phyloP scores from a whole-genome alignment of 2,329 filamentous ascomycete genomes.

The Volutella citrinella region DNA sequence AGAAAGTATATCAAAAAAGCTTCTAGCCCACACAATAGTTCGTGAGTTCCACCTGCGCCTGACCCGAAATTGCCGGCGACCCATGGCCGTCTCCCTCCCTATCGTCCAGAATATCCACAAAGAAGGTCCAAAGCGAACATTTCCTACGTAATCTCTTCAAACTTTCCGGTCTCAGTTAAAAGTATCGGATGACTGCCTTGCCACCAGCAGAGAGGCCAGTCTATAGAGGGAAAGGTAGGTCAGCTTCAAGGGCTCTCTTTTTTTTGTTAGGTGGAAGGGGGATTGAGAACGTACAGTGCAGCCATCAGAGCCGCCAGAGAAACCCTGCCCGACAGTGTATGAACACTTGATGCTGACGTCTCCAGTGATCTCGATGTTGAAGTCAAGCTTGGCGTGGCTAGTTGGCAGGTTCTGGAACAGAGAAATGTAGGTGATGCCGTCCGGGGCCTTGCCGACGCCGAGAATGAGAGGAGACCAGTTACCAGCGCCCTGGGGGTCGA shows the following conservation, averaged over 20 bases:
- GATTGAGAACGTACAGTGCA: conserved; percentile 78
- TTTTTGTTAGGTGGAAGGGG: no score
- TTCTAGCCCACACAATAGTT: no score
- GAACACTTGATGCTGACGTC: conserved; percentile 60
- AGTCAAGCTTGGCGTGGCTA: conserved; percentile 66
- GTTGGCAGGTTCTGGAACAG: conserved; percentile 84
- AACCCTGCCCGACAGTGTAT: conserved; percentile 62
- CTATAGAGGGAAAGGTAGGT: no score
- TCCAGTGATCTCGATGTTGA: conserved; percentile 73
- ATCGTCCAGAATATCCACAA: conserved; percentile 32
- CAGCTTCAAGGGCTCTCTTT: no score
- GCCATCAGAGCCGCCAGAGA: conserved; percentile 54
- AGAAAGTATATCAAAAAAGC: no score
- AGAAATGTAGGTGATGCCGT: conserved; percentile 72
- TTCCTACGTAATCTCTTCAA: conserved; percentile 12
- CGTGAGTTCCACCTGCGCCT: conserved; percentile 11
- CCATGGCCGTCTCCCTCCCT: no score
- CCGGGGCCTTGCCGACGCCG: conserved; percentile 67
- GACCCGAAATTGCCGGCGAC: no score
- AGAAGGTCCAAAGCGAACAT: conserved; percentile 31
- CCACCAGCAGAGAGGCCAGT: conserved; percentile 41
- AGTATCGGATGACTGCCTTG: conserved; percentile 44
- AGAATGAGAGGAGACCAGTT: conserved; percentile 90
- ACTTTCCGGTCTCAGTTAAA: conserved; percentile 24
- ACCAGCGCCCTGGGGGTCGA: conserved; percentile 54